Base-by-base conservation (phyloP, 2,329 filamentous ascomycete genomes). In the Rutstroemia sydowiana region DNA sequence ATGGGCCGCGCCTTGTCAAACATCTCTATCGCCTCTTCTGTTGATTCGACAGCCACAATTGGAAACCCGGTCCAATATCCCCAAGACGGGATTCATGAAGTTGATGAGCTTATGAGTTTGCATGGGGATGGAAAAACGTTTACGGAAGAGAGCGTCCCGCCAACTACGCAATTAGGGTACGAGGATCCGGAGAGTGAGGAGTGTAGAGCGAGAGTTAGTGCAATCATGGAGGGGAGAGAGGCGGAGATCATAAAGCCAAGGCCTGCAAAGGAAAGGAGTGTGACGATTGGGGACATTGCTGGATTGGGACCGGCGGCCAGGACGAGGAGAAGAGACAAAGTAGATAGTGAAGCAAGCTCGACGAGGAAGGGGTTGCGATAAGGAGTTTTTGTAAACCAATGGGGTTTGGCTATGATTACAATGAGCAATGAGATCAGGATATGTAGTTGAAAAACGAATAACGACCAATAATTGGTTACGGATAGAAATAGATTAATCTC, bases 1-100 rank as follows among this genome's bases (percentile, higher is more conserved):
- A 68, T 83, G 3, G 80, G 80, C 5, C 75, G 80, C 10, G 80
- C 77, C 3, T 66, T 77, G 26, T 81, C 78, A 66, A 82, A 81
- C 60, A 72, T 72, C 2, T 82, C 78, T 2, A 73, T 73, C 1
- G 69, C 63, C 5, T 64, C 62, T 8, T 66, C 75, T 49, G 69
- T 68, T 14, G 73, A 75, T 20, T 69, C 70, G 0, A 65, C 64
- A 14, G 59, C 68, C 10, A 64, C 61, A 0, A 51, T 59, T 28
- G 59, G 62, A 3, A 49, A 62, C 23, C 54, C 62, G 1, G 62
- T 64, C 1, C 55, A 65, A 31, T 64, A 61, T 44, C 58, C 61
- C 5, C 30, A 47, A 13, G 20, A 57, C 21, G 9, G 13, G 7
- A 13, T 37, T 40, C 55, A 60, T 18, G 50, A 55, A 23, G 45